Base-by-base conservation (phyloP, 306 rosid species). In the Sophora flavescens region DNA sequence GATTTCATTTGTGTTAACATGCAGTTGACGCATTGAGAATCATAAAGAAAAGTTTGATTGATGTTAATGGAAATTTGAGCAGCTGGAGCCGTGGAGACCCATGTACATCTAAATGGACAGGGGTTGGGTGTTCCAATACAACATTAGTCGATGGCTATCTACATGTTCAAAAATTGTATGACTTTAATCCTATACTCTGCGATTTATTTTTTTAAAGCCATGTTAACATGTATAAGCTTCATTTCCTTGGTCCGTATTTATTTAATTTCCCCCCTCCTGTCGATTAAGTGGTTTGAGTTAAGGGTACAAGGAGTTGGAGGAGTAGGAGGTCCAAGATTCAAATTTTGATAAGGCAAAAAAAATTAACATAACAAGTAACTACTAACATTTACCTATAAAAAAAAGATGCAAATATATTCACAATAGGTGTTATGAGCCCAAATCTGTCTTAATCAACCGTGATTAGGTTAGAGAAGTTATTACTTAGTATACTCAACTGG, bases 1-100 rank as follows among this genome's bases (percentile, higher is more conserved):
- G 57, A 38, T 78, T 76, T 68, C 14, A 12, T 81, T 73, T 82
- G 48, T 53, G 33, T 56, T 58, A 18, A 76, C 60, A 63, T 80
- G 87, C 97, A 95, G 99, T 89, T 68, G 70, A 15, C 0, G 84
- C 97, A 48, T 82, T 95, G 93, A 62, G 41, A 53, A 71, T 47
- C 53, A 92, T 92, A 81, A 86, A 66, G 82, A 17, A 3, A 22
- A 81, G 62, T 75, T 85, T 95, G 97, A 18, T 81, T 72, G 97
- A 92, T 83, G 83, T 78, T 6, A 75, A 88, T 75, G 50, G 87
- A 78, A 92, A 89, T 75, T 85, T 95, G 84, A 88, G 87, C 66
- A 91, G 75, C 76, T 95, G 99, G 99, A 82, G 74, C 74, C 32
- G 15, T n/a, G 97, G 97, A 59, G 99, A 95, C 39, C 97, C 99